Base-by-base conservation (phyloP, 148 eudicot species). In the Fagopyrum homotropicum region DNA sequence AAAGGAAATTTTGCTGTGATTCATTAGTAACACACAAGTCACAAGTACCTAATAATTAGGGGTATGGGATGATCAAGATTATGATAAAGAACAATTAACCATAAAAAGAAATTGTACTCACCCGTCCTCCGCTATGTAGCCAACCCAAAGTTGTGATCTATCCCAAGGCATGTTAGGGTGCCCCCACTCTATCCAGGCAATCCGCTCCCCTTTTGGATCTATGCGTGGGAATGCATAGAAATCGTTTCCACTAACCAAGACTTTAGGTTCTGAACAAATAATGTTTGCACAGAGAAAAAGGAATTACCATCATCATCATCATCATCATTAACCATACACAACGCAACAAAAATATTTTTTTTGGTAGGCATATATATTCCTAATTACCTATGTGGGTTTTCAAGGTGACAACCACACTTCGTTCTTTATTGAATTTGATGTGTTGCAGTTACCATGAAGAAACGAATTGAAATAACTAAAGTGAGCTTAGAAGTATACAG, bases 131-230 rank as follows among this genome's bases (percentile, higher is more conserved):
- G 96, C 88, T 70, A 95, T 84, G 81, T 89, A 90, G 76, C 99
- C 99, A 78, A 95, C 99, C 97, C 99, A 95, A 78, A 95, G 96
- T 80, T 90, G 88, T 79, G 97, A 90, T 80, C 81, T 89, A 78
- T 95, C 99, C 99, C 99, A 92, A 70, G 93, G 96, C 99, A 95
- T 89, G 88, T 92, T 92, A 77, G 97, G 98, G 80, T 95, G 97
- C 45, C 87, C 78, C 99, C 98, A 95, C 63, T 95, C 93, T 72
- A 95, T 90, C 98, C 98, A 95, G 45, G 93, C 97, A 47, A 95
- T 69, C 44, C 90, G 84, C 81, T 83, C 82, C 47, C 96, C 97
- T 80, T 88, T 84, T 14, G 76, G 83, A 78, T 95, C 99, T 80
- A 92, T 15, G 68, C 97, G 91, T 45, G 99, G 99, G 70, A 89